A percentile compares a stretch with the other conserved stretches of the same genome.
These are phyloP conservation scores for Eucalyptus sp. DNA, from an alignment of 345 rosid genomes.

Conservation along the genomic window DNA sequence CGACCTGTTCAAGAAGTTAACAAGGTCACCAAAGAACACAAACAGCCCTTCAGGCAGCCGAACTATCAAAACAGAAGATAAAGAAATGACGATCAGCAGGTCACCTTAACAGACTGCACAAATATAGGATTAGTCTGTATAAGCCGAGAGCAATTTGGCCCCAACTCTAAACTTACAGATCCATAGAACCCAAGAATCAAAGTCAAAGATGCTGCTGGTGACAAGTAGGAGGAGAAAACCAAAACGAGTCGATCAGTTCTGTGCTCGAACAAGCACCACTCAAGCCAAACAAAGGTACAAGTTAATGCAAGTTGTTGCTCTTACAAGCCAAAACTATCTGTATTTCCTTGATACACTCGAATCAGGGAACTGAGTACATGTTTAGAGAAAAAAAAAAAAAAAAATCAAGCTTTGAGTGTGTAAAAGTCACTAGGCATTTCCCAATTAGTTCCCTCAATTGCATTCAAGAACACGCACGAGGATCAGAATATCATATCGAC, in stretches of 20 bases:
- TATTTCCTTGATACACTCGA: not conserved
- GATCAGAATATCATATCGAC: not conserved
- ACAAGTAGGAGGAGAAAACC: not conserved
- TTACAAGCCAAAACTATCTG: not conserved
- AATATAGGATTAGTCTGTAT: constrained; percentile 21
- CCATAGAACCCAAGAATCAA: constrained; percentile 43
- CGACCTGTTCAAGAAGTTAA: constrained; percentile 16
- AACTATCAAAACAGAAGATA: not conserved
- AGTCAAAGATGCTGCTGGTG: constrained; percentile 35
- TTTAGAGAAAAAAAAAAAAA: not conserved
- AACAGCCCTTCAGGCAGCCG: not conserved
- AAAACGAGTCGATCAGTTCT: not conserved
- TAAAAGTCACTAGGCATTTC: not conserved
- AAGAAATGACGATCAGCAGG: not conserved
- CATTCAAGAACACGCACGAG: not conserved
- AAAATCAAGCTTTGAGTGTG: not conserved
- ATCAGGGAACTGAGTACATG: not conserved
- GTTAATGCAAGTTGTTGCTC: not conserved
- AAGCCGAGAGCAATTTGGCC: constrained; percentile 33
- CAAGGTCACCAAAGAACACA: not conserved
- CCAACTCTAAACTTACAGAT: constrained; percentile 23
- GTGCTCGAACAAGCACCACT: not conserved
- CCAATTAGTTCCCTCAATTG: not conserved
- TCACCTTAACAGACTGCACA: constrained; percentile 41
- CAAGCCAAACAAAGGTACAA: not conserved